These are phyloP conservation scores for Colletotrichum siamense DNA, from an alignment of 2,329 filamentous ascomycete genomes.

Conservation along the genomic window DNA sequence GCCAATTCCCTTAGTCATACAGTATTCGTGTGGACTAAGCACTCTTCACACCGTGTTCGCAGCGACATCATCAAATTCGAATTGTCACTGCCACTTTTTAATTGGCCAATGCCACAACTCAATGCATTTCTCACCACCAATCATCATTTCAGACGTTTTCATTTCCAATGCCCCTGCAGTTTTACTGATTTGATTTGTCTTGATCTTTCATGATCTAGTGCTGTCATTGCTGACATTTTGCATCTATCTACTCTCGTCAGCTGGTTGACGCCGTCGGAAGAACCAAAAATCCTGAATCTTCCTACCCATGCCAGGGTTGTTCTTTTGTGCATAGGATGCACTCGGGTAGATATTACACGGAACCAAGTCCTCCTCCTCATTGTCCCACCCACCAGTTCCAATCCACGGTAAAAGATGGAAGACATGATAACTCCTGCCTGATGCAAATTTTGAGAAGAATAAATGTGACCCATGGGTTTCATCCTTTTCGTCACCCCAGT, in stretches of 20 bases:
- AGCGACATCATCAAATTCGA: neutral
- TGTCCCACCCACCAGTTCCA: neutral
- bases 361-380: neutral
- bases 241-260: slow-evolving; percentile 7
- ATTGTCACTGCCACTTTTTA: neutral
- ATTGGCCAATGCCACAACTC: neutral
- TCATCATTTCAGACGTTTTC: neutral
- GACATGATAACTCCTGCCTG: slow-evolving; percentile 10
- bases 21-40: neutral
- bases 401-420: neutral
- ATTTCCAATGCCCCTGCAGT: neutral
- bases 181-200: neutral
- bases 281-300: neutral
- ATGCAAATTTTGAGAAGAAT: slow-evolving; percentile 11
- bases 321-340: neutral
- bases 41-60: neutral
- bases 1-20: neutral
- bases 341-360: neutral
- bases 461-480: slow-evolving; percentile 1
- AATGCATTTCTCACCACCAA: neutral
- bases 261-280: neutral
- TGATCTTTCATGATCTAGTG: slow-evolving; percentile 11
- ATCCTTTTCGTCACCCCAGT: neutral
- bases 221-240: slow-evolving; percentile 17
- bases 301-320: neutral